These are phyloP conservation scores for Boehmeria nivea DNA, from an alignment of 306 rosid species.

Conservation along the genomic window DNA sequence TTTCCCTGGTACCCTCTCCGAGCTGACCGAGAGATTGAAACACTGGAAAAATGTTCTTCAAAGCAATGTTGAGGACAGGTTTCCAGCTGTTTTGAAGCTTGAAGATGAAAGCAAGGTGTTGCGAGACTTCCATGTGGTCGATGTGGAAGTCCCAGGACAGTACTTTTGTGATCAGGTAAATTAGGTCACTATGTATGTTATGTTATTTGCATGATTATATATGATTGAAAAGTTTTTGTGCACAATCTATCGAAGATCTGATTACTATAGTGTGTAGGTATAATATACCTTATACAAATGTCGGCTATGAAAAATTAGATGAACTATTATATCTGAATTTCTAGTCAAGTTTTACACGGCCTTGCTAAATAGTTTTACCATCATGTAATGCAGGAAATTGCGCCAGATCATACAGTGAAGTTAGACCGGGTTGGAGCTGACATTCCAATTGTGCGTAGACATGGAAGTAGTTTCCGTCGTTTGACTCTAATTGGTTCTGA, in stretches of 20 bases:
- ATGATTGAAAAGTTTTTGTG: too few relatives aligned
- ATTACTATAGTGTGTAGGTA: too few relatives aligned
- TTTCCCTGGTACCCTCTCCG: conserved; percentile 91
- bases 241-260: too few relatives aligned
- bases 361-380: too few relatives aligned
- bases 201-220: too few relatives aligned
- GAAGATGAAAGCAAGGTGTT: conserved; percentile 98
- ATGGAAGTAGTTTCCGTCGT: conserved; percentile 98
- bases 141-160: conserved; percentile 99
- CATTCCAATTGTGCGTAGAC: conserved; percentile 95
- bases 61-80: conserved; percentile 97
- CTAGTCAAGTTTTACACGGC: too few relatives aligned
- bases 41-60: conserved; percentile 99
- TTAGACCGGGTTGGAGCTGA: conserved; percentile 97
- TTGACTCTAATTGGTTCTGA: conserved; percentile 96
- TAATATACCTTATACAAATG: too few relatives aligned
- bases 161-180: conserved; percentile 91
- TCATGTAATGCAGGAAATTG: conserved; percentile 65
- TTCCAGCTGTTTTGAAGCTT: conserved; percentile 91
- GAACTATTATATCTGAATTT: too few relatives aligned
- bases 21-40: conserved; percentile 83
- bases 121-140: conserved; percentile 96
- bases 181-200: conserved; percentile 4
- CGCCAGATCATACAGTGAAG: conserved; percentile 93
- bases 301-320: too few relatives aligned